phyloP scores from a whole-genome alignment of 768 basidiomycete species.

The Boletus rubropictus region DNA sequence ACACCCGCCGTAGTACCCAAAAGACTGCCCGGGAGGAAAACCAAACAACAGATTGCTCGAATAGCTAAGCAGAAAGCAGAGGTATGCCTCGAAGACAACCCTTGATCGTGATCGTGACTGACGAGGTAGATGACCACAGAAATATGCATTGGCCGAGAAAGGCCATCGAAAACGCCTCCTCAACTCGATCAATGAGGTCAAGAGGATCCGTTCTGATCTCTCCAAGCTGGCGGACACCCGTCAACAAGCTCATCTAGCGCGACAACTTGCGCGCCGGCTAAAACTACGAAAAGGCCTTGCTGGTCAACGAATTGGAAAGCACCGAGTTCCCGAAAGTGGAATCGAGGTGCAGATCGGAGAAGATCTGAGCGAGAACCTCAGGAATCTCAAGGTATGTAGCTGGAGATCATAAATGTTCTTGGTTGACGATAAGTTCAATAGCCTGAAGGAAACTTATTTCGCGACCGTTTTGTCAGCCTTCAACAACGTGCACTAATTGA shows the following conservation, averaged over 20 bases:
- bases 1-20: constrained; percentile 34
- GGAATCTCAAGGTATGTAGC: constrained; percentile 69
- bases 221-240: constrained; percentile 34
- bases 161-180: constrained; percentile 56
- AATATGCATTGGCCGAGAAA: constrained; percentile 56
- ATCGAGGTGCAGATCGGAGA: constrained; percentile 89
- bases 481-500: constrained; percentile 86
- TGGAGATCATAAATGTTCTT: background rate
- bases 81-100: constrained; percentile 34
- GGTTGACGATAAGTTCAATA: constrained; percentile 26
- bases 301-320: constrained; percentile 75
- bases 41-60: constrained; percentile 63
- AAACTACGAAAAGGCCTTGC: constrained; percentile 59
- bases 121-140: constrained; percentile 34
- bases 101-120: background rate
- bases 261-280: constrained; percentile 40
- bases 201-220: constrained; percentile 43
- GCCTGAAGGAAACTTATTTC: constrained; percentile 93
- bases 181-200: constrained; percentile 51
- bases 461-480: constrained; percentile 80
- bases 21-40: constrained; percentile 44
- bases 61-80: constrained; percentile 59
- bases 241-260: constrained; percentile 32
- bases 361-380: constrained; percentile 78
- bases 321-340: constrained; percentile 59